Base-by-base conservation (phyloP, 2,329 filamentous ascomycete species). In the Epichloe glyceriae region DNA sequence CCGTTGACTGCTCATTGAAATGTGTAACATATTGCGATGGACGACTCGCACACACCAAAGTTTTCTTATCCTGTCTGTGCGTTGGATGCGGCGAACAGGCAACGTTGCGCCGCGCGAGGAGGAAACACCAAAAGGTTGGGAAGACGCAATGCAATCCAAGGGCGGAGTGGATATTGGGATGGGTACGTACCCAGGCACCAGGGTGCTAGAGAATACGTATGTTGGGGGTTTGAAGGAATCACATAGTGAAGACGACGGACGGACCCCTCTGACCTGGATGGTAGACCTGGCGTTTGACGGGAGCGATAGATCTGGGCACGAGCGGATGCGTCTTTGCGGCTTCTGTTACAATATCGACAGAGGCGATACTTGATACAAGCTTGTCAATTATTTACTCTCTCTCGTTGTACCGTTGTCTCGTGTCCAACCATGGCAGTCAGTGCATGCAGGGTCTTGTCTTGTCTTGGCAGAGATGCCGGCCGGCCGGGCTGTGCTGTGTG, bases 261-360 rank as follows among this genome's bases (percentile, higher is more conserved):
- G 39, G 39, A 15, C 12, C 20, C 17, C n/a, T 49, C n/a, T 19
- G 19, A 34, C 15, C 26, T 49, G 47, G 37, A 42, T n/a, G 38
- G 47, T 42, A 42, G 39, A 39, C 26, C 2, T 41, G 47, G 47
- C 41, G 47, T 49, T 49, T 42, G 22, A 49, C 33, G 38, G 47
- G 47, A 19, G 37, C 26, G 19, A 49, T 49, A 41, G 22, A 35
- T 49, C 11, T 22, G 47, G 47, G 38, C 39, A 47, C 35, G 35
- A 47, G 35, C 46, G 22, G 17, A 47, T 47, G 35, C n/a, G 14
- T 47, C 4, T 39, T 33, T 12, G 3, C 40, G 11, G 26, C 38
- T 49, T 17, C 26, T 30, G 26, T 30, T 8, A 30, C 7, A 30
- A 10, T 30, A 3, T 30, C 26, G 26, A 30, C 26, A 30, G 26